Percentiles rank a stretch among this genome's conserved stretches.
Evolutionary conservation across 805 yeast genomes (phyloP).

Genomic region (Ascoidea rubescens): DNA sequence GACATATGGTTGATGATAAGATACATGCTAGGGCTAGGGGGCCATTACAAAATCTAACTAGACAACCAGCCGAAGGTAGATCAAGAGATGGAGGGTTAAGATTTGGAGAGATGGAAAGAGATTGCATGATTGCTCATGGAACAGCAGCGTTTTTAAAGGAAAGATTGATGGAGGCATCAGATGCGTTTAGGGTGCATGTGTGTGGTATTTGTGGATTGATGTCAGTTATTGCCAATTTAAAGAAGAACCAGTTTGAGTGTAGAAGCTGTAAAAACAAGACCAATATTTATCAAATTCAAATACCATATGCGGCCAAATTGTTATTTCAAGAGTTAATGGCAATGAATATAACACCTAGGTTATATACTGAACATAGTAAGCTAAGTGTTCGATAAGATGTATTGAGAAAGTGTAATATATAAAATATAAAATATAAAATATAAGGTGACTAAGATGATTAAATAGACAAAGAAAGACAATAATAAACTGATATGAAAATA

Average conservation of each 20-base stretch:
- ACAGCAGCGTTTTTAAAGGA: slow-evolving; percentile 97
- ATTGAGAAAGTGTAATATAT: no score
- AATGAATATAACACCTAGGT: slow-evolving; percentile 95
- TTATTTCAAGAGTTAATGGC: slow-evolving; percentile 99
- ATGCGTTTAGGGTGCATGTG: slow-evolving; percentile 94
- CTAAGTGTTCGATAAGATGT: slow-evolving; percentile 1
- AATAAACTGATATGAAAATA: no score
- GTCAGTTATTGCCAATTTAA: slow-evolving; percentile 94
- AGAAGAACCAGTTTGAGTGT: slow-evolving; percentile 96
- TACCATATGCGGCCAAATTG: slow-evolving; percentile 97
- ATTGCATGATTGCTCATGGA: slow-evolving; percentile 99
- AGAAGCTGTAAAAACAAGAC: slow-evolving; percentile 98
- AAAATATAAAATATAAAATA: slow-evolving; percentile 3
- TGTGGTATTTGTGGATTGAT: slow-evolving; percentile 98
- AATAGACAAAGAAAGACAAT: background rate
- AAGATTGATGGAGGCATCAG: slow-evolving; percentile 97
- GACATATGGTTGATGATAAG: slow-evolving; percentile 99
- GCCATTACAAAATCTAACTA: slow-evolving; percentile 92
- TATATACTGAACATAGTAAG: slow-evolving; percentile 78
- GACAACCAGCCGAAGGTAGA: slow-evolving; percentile 99
- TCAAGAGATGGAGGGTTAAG: slow-evolving; percentile 98
- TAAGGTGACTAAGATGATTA: background rate
- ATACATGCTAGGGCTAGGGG: slow-evolving; percentile 99
- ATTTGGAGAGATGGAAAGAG: slow-evolving; percentile 99
- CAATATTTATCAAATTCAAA: slow-evolving; percentile 91